Base-by-base conservation (phyloP, 805 yeast species). In the Candida cerambycidarum region DNA sequence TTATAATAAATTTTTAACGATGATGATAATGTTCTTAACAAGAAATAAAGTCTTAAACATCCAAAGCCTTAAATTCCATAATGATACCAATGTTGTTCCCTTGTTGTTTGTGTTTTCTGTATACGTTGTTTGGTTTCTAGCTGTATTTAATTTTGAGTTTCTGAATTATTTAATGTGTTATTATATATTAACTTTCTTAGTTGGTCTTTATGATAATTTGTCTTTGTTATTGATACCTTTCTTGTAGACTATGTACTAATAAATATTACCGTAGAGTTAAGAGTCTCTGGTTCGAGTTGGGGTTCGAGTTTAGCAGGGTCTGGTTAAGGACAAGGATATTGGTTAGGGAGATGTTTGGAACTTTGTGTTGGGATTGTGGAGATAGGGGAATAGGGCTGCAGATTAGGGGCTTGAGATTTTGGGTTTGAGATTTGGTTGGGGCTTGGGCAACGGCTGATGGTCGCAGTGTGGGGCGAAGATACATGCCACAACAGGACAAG, bases 41-140 rank as follows among this genome's bases (percentile, higher is more conserved):
- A n/a, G n/a, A n/a, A n/a, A n/a, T n/a, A n/a, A n/a, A n/a, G n/a
- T n/a, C n/a, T n/a, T n/a, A 8, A 25, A 25, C n/a, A 25, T 10
- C 5, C 8, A 25, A 25, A 25, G 8, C 29, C 29, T 25, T 10
- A 25, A 32, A 32, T 45, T 38, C 46, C 42, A 21, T 29, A 33
- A 41, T 42, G 45, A 40, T 40, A 39, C 38, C 39, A 38, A 41
- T 39, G 43, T 21, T 8, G 23, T 21, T 21, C n/a, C n/a, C n/a
- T n/a, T 21, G 5, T 5, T 32, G 11, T 19, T 17, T 32, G 35
- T 32, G n/a, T 32, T 32, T 8, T 19, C 16, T 32, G 4, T 34
- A 17, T 13, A 13, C n/a, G 27, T 34, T 21, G 29, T 23, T 34
- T 34, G 28, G 9, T 14, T 34, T 33, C 37, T 34, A 13, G 13